Evolutionary conservation across 441 rosid genomes (phyloP), one percentile per base, ranked within the genome.

Genomic region (Theobroma grandiflorum): DNA sequence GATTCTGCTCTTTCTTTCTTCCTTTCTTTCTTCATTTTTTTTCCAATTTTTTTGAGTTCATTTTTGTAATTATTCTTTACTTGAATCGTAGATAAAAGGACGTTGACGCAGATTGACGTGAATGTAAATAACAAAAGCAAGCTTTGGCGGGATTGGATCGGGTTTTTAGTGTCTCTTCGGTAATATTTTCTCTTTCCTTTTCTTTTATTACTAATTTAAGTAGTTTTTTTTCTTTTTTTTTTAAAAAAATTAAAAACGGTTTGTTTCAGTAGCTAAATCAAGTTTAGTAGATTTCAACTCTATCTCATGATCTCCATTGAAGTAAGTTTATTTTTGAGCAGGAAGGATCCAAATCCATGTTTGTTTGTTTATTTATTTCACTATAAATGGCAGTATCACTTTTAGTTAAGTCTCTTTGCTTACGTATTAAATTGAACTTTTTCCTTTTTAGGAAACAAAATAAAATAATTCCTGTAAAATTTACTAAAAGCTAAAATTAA

Each of bases 51-150:
- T 55, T 18, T 22, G 8, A 20, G 70, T 53, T 4, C 62, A 53
- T 3, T 42, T 47, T 59, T 31, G 26, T 49, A 31, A 20, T 55
- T 78, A 79, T 86, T 86, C 83, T 66, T 86, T 83, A 70, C 84
- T 81, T 86, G 80, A 20, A 72, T 76, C 74, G 76, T 79, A 75
- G 80, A 66, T 58, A 68, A 76, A 79, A 79, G 72, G 75, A n/a
- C 49, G 76, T 72, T 72, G 64, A 68, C 73, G 20, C 5, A 11
- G 16, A 26, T 68, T 45, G 73, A 55, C 64, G 63, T 43, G 62
- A 61, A 58, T 75, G 76, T 45, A 45, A 75, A 18, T 38, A 65
- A 40, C 14, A 64, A 31, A 55, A 65, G 49, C n/a, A 65, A 59
- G 62, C 22, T 10, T 14, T 52, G 58, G 71, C 6, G 26, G 35